Evolutionary conservation across 805 yeast genomes (phyloP).

Genomic region (Nakazawaea pomicola): DNA sequence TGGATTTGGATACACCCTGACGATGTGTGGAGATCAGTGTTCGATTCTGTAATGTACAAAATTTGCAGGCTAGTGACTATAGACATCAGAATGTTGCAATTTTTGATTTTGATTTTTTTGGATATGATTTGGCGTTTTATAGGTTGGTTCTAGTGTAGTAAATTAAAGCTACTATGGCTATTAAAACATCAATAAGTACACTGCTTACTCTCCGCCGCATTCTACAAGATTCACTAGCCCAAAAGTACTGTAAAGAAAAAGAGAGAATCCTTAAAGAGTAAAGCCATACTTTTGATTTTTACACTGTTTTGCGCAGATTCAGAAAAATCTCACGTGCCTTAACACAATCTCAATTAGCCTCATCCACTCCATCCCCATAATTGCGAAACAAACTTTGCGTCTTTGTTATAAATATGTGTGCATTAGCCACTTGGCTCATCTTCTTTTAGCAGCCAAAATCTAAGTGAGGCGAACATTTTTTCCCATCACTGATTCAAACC

Average conservation of each 20-base stretch:
- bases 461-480: too few species aligned
- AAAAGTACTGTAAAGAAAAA: too few species aligned
- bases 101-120: constrained; percentile 15
- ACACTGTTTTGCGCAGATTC: background rate
- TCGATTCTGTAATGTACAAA: constrained; percentile 13
- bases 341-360: constrained; percentile 5
- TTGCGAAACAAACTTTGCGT: too few species aligned
- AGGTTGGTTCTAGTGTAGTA: background rate
- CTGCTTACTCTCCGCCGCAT: too few species aligned
- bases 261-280: too few species aligned
- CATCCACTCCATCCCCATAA: background rate
- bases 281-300: constrained; percentile 3
- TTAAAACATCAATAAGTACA: too few species aligned
- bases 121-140: constrained; percentile 7
- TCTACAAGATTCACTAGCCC: too few species aligned
- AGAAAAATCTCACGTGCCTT: background rate
- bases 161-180: too few species aligned
- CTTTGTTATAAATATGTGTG: too few species aligned
- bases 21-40: constrained; percentile 11
- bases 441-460: too few species aligned
- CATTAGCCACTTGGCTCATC: too few species aligned
- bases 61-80: constrained; percentile 26
- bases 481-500: too few species aligned
- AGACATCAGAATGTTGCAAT: constrained; percentile 15
- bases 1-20: constrained; percentile 18